Evolutionary conservation across 2,329 filamentous ascomycete species (phyloP).

Genomic region (Juglanconis sp.): DNA sequence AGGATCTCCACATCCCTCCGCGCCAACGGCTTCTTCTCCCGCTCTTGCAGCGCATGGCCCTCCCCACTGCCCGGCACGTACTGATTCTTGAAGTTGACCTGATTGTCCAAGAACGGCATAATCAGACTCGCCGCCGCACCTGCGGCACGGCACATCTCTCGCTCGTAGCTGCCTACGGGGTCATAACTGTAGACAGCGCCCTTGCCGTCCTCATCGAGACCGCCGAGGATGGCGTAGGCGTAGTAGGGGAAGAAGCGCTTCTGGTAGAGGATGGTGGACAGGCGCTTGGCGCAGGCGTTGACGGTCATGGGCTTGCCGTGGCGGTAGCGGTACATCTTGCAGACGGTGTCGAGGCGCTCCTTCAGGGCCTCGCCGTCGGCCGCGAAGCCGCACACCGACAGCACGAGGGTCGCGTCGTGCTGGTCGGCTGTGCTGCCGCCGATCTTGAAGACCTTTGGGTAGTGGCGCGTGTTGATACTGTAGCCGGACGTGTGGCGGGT

Average conservation of each 20-base stretch:
- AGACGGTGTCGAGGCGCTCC: slow-evolving; percentile 88
- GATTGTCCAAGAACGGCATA: slow-evolving; percentile 99
- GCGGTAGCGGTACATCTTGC: slow-evolving; percentile 99
- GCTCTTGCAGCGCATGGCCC: slow-evolving; percentile 75
- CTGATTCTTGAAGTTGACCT: slow-evolving; percentile 99
- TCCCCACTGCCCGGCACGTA: slow-evolving; percentile 82
- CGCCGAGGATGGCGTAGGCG: slow-evolving; percentile 88
- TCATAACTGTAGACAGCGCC: slow-evolving; percentile 97
- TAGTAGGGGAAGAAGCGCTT: slow-evolving; percentile 99
- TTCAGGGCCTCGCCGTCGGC: slow-evolving; percentile 92
- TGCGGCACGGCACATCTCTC: slow-evolving; percentile 91
- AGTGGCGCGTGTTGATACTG: slow-evolving; percentile 97
- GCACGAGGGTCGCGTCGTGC: slow-evolving; percentile 78
- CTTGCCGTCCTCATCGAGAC: slow-evolving; percentile 89
- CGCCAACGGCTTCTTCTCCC: slow-evolving; percentile 67
- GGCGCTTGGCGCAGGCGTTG: slow-evolving; percentile 87
- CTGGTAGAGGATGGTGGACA: slow-evolving; percentile 92
- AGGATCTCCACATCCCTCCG: slow-evolving; percentile 75
- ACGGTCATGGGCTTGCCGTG: slow-evolving; percentile 96
- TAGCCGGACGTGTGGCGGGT: slow-evolving; percentile 94
- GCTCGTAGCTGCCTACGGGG: slow-evolving; percentile 94
- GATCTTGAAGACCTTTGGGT: slow-evolving; percentile 96
- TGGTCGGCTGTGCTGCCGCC: slow-evolving; percentile 86
- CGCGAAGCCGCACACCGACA: slow-evolving; percentile 93
- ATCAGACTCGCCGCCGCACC: slow-evolving; percentile 91